phyloP scores from a whole-genome alignment of 257 asterid genomes.

The Vinca minor region DNA sequence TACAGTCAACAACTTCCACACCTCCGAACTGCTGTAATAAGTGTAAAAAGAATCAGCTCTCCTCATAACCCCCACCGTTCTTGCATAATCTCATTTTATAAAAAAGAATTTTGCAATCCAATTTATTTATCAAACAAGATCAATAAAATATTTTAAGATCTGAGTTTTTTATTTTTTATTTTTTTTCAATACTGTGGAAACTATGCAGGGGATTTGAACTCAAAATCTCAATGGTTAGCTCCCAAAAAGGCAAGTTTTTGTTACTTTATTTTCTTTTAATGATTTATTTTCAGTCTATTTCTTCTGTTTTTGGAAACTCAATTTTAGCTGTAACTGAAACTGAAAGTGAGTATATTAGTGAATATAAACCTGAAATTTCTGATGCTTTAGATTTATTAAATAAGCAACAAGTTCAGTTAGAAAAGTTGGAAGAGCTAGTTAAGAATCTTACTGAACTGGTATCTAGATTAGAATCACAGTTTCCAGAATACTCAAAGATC shows the following conservation, averaged over 20 bases:
- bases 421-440: constrained; percentile 57
- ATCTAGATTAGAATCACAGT: constrained; percentile 55
- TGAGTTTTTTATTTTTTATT: too few species aligned
- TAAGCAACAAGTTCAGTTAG: constrained; percentile 55
- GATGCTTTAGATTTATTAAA: constrained; percentile 32
- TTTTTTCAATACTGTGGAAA: background rate
- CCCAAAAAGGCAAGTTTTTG: constrained; percentile 32
- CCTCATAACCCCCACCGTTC: constrained; percentile 1
- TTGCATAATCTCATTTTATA: constrained; percentile 14
- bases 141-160: constrained; percentile 20
- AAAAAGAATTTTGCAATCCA: background rate
- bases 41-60: background rate
- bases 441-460: constrained; percentile 54
- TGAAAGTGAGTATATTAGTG: constrained; percentile 15
- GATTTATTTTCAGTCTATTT: constrained; percentile 12
- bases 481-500: constrained; percentile 25
- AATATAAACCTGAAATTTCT: constrained; percentile 7
- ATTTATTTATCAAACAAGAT: background rate
- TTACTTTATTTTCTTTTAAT: constrained; percentile 15
- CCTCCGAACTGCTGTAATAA: too few species aligned
- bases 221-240: constrained; percentile 21
- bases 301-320: constrained; percentile 19
- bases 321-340: constrained; percentile 12
- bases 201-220: constrained; percentile 16
- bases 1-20: constrained; percentile 8